Evolutionary conservation across 495 filamentous ascomycete genomes (phyloP), one percentile per base, ranked within the genome.

Genomic region (Penicillium alfredii): DNA sequence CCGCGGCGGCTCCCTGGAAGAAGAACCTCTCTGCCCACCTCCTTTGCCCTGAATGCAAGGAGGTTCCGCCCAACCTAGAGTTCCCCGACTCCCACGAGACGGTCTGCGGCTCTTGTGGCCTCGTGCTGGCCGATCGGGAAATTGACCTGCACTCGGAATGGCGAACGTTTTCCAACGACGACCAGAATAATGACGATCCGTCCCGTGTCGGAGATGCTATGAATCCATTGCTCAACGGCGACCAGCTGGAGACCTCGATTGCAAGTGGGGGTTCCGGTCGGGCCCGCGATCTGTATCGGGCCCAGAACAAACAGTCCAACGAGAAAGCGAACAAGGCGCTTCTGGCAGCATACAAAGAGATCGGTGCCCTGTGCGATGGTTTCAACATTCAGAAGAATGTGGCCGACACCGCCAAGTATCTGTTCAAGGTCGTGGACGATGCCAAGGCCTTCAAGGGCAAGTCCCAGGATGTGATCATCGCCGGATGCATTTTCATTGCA

Each of bases 121-220:
- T 95, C n/a, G 92, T 98, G 8, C 71, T 97, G 21, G 81, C 81
- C 33, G 85, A 90, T 55, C 82, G 88, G 41, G 85, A 92, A 49
- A 86, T 98, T 35, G 92, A 97, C 51, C 88, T 87, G 42, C 82
- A 93, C 33, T 94, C 88, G 33, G 92, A 98, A 68, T 98, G 92
- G 92, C 86, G 92, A 51, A 98, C 93, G 6, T 98, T 98, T 62
- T 83, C 86, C 40, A 96, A 95, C 63, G 92, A 98, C 50, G 93
- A 98, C 51, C 86, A 94, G 59, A 87, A 83, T 56, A 87, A 83
- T 55, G 92, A 96, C 46, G 92, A 98, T 56, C 92, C 92, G 1
- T 93, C 86, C 34, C 92, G 92, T 87, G 92, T 98, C 47, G 92
- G 92, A 63, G 92, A 97, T 33, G 86, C 78, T 0, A 76, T 78